Evolutionary conservation across 2,329 filamentous ascomycete genomes (phyloP).

Genomic region (Venturia nashicola): DNA sequence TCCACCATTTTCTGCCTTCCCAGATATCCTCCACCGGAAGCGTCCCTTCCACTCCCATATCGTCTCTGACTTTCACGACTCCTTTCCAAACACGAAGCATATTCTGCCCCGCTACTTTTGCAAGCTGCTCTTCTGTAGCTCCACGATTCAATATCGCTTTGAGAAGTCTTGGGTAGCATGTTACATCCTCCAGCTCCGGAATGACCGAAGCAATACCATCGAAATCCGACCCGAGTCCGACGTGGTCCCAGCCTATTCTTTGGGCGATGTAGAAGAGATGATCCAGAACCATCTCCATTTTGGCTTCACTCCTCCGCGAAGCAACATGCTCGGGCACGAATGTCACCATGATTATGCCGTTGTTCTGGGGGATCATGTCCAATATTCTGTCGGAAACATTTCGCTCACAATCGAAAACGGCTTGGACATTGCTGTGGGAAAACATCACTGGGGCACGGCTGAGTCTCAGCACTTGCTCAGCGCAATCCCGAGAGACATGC

Average conservation of each 20-base stretch:
- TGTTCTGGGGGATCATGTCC: conserved; percentile 12
- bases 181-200: background rate
- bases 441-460: conserved; percentile 10
- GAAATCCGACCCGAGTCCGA: conserved; percentile 16
- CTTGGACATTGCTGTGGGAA: conserved; percentile 3
- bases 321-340: conserved; percentile 15
- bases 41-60: background rate
- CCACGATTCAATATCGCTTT: background rate
- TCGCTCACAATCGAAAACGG: conserved; percentile 7
- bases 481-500: conserved; percentile 6
- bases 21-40: background rate
- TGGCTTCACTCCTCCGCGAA: background rate
- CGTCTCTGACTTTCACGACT: background rate
- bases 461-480: background rate
- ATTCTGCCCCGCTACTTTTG: background rate
- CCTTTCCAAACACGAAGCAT: background rate
- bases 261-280: conserved; percentile 24
- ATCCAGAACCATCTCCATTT: conserved; percentile 14
- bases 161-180: background rate
- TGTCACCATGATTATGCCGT: conserved; percentile 17
- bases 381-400: conserved; percentile 17
- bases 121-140: background rate
- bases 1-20: background rate
- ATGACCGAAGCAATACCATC: background rate
- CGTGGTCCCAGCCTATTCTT: conserved; percentile 21